Evolutionary conservation across 2,329 filamentous ascomycete genomes (phyloP).

Genomic region (Rhytidhysteron rufulum): DNA sequence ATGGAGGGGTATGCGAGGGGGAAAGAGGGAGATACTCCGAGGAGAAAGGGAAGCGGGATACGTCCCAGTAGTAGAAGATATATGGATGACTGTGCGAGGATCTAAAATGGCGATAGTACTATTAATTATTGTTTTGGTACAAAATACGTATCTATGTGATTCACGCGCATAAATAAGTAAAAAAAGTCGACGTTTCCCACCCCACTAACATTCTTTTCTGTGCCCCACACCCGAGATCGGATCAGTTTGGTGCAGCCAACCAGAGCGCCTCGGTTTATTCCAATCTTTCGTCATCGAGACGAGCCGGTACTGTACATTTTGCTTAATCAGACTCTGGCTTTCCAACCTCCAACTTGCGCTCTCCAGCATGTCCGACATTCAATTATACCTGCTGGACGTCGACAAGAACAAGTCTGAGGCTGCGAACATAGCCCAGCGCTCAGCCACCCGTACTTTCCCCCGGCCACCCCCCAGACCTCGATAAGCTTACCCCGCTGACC

Average conservation of each 20-base stretch:
- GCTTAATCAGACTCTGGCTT: background rate
- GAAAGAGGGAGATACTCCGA: background rate
- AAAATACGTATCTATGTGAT: no score
- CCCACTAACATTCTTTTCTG: no score
- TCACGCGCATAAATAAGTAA: no score
- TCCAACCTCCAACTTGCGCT: slow-evolving; percentile 4
- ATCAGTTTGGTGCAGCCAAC: slow-evolving; percentile 7
- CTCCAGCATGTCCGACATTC: slow-evolving; percentile 48
- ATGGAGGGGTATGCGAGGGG: background rate
- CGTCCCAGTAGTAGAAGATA: no score
- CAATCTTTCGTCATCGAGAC: slow-evolving; percentile 8
- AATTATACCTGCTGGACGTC: slow-evolving; percentile 49
- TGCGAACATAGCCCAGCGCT: slow-evolving; percentile 38
- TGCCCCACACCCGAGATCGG: slow-evolving; percentile 14
- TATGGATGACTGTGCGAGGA: no score
- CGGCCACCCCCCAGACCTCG: slow-evolving; percentile 3
- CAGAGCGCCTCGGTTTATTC: slow-evolving; percentile 13
- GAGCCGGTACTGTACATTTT: background rate
- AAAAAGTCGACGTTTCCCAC: no score
- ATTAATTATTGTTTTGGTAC: no score
- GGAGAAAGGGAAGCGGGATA: background rate
- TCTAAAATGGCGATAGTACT: no score
- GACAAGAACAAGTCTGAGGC: slow-evolving; percentile 47
- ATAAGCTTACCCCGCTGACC: slow-evolving; percentile 3
- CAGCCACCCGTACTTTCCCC: slow-evolving; percentile 34